Base-by-base conservation (phyloP, 176 grass and related monocot genomes). In the Oryza longistaminata region DNA sequence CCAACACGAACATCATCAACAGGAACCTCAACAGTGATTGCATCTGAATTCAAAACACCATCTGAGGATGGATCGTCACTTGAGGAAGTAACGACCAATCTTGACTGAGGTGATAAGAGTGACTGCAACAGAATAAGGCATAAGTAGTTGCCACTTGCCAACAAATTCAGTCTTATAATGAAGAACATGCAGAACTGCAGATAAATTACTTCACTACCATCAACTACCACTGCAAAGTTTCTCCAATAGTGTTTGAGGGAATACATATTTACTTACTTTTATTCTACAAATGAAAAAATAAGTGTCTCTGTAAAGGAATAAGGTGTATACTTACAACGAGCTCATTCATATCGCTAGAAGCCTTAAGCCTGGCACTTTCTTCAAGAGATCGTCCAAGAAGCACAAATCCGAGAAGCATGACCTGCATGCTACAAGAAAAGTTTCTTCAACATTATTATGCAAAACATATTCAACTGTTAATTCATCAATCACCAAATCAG, bases 331-430 rank as follows among this genome's bases (percentile, higher is more conserved):
- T 92, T 93, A 98, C 96, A 76, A 95, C 77, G 37, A 98, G 93
- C 62, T 98, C 91, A 81, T 95, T 98, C 96, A 98, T 98, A 89
- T 98, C 93, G 21, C 93, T 98, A 71, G 93, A 98, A 82, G 96
- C 96, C 86, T 91, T 93, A 64, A 98, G 93, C 77, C 96, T 90
- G 67, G 96, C 96, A 76, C 85, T 92, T 90, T 98, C 96, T 95
- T 98, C 96, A 65, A 98, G 96, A 79, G 96, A 98, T 82, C 96
- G 91, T 55, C 96, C 96, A 88, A 98, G 90, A 90, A 98, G 96
- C 79, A 98, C 96, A 92, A 98, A 98, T 75, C 96, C 96, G 72
- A 98, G 96, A 95, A 98, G 93, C 96, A 98, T 98, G 66, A 98
- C 93, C 96, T 98, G 93, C 91, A 91, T 91, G 86, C 95, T 97